Percentiles rank a stretch among this genome's conserved stretches.
Evolutionary conservation across 2,329 filamentous ascomycete genomes (phyloP).

Genomic region (Leptosphaerulina australis): DNA sequence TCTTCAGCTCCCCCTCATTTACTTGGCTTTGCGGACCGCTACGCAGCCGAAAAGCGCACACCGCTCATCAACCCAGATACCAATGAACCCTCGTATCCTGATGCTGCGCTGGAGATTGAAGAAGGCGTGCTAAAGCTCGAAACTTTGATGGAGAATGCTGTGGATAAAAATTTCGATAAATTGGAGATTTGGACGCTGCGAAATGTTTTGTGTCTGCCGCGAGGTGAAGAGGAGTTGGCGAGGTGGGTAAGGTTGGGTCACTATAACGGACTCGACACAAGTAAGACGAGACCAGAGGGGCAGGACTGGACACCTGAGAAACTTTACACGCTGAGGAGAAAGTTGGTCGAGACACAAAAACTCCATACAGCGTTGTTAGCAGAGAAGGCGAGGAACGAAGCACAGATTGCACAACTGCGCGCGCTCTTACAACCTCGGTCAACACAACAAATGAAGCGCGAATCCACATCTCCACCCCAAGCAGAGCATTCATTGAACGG

Average conservation of each 20-base stretch:
- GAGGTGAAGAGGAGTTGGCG: slow-evolving; percentile 63
- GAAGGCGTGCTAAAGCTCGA: slow-evolving; percentile 67
- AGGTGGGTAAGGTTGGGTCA: slow-evolving; percentile 82
- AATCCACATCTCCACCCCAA: slow-evolving; percentile 17
- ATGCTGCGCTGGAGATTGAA: slow-evolving; percentile 75
- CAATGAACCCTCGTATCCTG: slow-evolving; percentile 54
- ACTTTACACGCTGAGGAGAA: slow-evolving; percentile 73
- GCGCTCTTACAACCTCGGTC: slow-evolving; percentile 54
- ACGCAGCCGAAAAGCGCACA: slow-evolving; percentile 54
- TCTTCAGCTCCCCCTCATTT: slow-evolving; percentile 72
- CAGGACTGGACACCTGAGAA: slow-evolving; percentile 60
- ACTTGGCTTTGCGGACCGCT: slow-evolving; percentile 74
- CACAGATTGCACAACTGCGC: slow-evolving; percentile 69
- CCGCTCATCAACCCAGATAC: slow-evolving; percentile 52
- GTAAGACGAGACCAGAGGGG: neutral
- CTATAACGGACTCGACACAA: slow-evolving; percentile 67
- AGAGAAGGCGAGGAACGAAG: slow-evolving; percentile 74
- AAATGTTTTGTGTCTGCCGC: slow-evolving; percentile 64
- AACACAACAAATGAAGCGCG: slow-evolving; percentile 20
- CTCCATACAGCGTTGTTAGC: slow-evolving; percentile 72
- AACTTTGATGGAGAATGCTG: slow-evolving; percentile 56
- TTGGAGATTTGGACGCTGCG: slow-evolving; percentile 80
- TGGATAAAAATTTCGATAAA: slow-evolving; percentile 59
- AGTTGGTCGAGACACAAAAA: slow-evolving; percentile 77
- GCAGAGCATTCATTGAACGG: neutral